Evolutionary conservation across 495 filamentous ascomycete species (phyloP), one percentile per base, ranked within the genome.

Genomic region (Pyronema omphalodes): DNA sequence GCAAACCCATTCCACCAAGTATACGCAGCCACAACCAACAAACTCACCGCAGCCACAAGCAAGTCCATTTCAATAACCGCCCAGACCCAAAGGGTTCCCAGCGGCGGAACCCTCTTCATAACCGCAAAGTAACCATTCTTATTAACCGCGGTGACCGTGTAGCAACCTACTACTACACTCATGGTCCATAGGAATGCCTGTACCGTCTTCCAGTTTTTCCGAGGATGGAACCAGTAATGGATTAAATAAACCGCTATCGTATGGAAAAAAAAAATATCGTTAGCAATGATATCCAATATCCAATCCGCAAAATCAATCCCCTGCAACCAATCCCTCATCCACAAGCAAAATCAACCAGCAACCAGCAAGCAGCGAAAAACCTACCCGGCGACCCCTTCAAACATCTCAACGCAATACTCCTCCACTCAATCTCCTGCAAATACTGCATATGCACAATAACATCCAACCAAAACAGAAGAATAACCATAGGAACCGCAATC

Each of bases 31-130:
- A 86, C 70, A 8, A 72, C 68, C 7, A 75, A 67, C 43, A 83
- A 65, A 60, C 79, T 84, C 34, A 74, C 65, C 7, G 80, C 63
- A 0, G 85, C 83, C 49, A 74, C 79, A 2, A 73, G 66, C 52
- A 93, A 70, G n/a, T 82, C 70, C 69, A 95, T 76, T 68, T 98
- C 91, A 46, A 94, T 71, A 36, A 94, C 79, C 14, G 81, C 81
- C 91, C 89, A 98, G 11, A 98, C 77, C 89, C 89, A 94, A 15
- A 95, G 66, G 12, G 84, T 87, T 1, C 87, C 93, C n/a, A 93
- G 65, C 17, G 86, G 78, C 17, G 91, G 91, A 0, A 87, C 84
- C 53, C 76, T 79, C 71, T 93, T 93, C 91, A 98, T 89, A 3
- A 94, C 80, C 9, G 80, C 84, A 63, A 86, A 80, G 60, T 94